Conservation (phyloP, 1,284 basidiomycete genomes). For the Papiliotrema laurentii region DNA sequence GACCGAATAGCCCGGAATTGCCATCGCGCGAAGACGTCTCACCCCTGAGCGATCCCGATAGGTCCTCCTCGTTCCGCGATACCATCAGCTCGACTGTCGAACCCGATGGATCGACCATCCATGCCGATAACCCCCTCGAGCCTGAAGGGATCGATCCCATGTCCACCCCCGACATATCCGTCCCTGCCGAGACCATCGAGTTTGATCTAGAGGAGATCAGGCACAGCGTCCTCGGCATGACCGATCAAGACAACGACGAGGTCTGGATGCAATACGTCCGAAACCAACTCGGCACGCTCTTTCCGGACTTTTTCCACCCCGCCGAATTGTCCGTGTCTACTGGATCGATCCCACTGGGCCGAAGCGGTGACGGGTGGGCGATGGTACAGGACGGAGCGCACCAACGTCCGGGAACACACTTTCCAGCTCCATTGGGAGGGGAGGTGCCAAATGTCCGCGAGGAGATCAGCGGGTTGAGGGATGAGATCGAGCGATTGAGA, state of each 20-base stretch:
- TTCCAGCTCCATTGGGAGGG: background rate
- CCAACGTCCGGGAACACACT: background rate
- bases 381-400: conserved; percentile 1
- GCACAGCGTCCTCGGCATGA: background rate
- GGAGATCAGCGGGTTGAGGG: conserved; percentile 29
- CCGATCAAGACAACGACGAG: conserved; percentile 26
- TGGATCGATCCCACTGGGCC: background rate
- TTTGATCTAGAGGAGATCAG: background rate
- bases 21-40: background rate
- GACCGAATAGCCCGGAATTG: background rate
- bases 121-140: background rate
- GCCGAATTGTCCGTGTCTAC: background rate
- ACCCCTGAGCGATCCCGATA: background rate
- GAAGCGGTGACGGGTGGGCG: background rate
- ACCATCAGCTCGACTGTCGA: background rate
- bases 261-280: conserved; percentile 36
- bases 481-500: conserved; percentile 33
- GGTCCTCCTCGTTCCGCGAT: background rate
- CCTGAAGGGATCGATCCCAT: background rate
- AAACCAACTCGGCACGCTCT: conserved; percentile 31
- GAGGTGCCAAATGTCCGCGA: conserved; percentile 18
- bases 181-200: background rate
- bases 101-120: background rate
- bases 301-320: conserved; percentile 34
- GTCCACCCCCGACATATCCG: background rate